A percentile compares a stretch with the other conserved stretches of the same genome.
These are phyloP conservation scores for Lanmaoa pseudosensibilis DNA, from an alignment of 768 basidiomycete species.

Conservation along the genomic window DNA sequence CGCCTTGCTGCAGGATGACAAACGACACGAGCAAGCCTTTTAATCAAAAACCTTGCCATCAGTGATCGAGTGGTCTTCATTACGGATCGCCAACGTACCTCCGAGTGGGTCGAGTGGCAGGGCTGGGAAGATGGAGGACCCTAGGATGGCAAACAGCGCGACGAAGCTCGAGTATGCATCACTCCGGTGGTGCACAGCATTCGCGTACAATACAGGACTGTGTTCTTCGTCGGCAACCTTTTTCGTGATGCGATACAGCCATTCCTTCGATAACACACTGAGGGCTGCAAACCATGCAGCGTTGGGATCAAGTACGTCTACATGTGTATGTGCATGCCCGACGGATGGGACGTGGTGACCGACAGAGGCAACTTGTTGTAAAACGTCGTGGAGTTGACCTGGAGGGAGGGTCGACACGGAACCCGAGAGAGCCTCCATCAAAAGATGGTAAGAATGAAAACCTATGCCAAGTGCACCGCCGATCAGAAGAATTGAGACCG, in stretches of 20 bases:
- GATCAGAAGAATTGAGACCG: conserved; percentile 83
- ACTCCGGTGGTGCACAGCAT: conserved; percentile 96
- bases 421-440: conserved; percentile 69
- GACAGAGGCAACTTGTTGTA: conserved; percentile 54
- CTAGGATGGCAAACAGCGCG: conserved; percentile 89
- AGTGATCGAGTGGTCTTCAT: not conserved
- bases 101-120: conserved; percentile 92
- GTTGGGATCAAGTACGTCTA: conserved; percentile 75
- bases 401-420: conserved; percentile 64
- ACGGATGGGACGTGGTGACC: conserved; percentile 56
- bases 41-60: conserved; percentile 4
- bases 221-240: conserved; percentile 89
- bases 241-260: conserved; percentile 86
- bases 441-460: conserved; percentile 85
- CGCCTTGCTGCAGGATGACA: conserved; percentile 81
- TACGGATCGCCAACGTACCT: conserved; percentile 46
- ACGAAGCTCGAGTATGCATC: conserved; percentile 94
- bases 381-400: conserved; percentile 61
- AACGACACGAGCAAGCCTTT: conserved; percentile 85
- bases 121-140: conserved; percentile 82
- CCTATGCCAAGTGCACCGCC: conserved; percentile 84
- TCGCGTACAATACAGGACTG: conserved; percentile 91
- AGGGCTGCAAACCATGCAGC: conserved; percentile 94
- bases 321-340: conserved; percentile 54
- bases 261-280: conserved; percentile 85